Evolutionary conservation across 805 yeast species (phyloP).

Genomic region (Huiozyma naganishii): DNA sequence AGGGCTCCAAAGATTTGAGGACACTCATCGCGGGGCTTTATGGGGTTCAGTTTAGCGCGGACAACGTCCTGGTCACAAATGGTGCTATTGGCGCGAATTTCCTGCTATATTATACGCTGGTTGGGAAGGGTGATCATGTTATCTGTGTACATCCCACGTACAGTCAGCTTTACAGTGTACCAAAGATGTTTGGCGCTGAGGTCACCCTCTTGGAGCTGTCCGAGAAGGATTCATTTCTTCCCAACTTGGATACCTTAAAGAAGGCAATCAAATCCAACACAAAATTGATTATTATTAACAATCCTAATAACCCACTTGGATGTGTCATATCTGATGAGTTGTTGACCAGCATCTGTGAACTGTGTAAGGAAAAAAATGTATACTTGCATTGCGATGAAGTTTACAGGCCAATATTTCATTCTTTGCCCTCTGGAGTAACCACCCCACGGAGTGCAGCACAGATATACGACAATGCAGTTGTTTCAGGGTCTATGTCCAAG

Average conservation of each 20-base stretch:
- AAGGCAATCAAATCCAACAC: constrained; percentile 30
- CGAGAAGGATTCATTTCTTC: constrained; percentile 29
- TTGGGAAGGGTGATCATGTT: constrained; percentile 35
- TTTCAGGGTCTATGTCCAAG: constrained; percentile 44
- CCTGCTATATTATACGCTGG: constrained; percentile 34
- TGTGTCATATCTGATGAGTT: constrained; percentile 29
- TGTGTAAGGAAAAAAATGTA: constrained; percentile 28
- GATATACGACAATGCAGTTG: constrained; percentile 34
- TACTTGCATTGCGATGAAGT: constrained; percentile 42
- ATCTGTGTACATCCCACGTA: constrained; percentile 40
- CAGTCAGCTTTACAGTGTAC: constrained; percentile 40
- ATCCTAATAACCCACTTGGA: constrained; percentile 38
- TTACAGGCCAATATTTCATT: constrained; percentile 42
- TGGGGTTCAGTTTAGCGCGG: constrained; percentile 18
- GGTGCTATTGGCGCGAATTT: constrained; percentile 51
- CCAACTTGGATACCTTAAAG: constrained; percentile 28
- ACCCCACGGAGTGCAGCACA: constrained; percentile 33
- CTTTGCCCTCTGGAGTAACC: constrained; percentile 14
- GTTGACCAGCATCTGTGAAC: constrained; percentile 28
- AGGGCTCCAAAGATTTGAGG: constrained; percentile 35
- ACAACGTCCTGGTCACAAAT: constrained; percentile 38
- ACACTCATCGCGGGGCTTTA: constrained; percentile 30
- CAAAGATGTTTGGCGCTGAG: constrained; percentile 34
- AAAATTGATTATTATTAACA: constrained; percentile 36
- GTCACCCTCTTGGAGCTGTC: constrained; percentile 30